phyloP scores from a whole-genome alignment of 169 alveolate genomes.

The Plasmodium coatneyi region DNA sequence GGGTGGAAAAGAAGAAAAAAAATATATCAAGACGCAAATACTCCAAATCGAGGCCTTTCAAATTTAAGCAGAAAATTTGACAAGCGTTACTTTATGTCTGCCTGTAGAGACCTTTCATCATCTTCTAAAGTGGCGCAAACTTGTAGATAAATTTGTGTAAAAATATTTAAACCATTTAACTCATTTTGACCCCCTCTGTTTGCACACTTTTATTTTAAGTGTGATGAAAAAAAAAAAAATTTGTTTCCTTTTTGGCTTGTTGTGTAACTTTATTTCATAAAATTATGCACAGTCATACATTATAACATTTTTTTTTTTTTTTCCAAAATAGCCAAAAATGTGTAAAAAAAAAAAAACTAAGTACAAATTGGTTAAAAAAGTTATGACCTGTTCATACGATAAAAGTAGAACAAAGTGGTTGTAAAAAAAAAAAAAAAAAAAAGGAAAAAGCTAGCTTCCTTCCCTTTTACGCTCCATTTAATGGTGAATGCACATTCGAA shows the following conservation, averaged over 20 bases:
- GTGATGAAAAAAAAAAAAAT: not conserved
- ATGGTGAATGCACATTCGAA: not conserved
- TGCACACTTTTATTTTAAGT: not conserved
- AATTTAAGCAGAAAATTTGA: conserved; percentile 28
- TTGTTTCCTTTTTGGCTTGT: not conserved
- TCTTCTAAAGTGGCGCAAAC: not conserved
- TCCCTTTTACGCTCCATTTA: not conserved
- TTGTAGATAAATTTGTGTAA: not conserved
- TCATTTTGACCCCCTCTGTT: not conserved
- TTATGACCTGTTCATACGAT: conserved; percentile 3
- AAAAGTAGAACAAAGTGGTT: conserved; percentile 2
- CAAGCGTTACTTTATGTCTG: not conserved
- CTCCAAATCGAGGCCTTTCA: conserved; percentile 67
- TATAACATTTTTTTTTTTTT: not conserved
- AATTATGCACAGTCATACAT: not conserved
- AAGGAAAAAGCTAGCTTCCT: conserved; percentile 15
- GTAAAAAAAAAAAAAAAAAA: conserved; percentile 4
- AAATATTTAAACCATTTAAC: not conserved
- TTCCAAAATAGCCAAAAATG: not conserved
- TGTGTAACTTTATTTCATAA: not conserved
- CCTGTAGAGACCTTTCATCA: not conserved
- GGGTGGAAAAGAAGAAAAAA: conserved; percentile 81
- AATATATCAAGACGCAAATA: conserved; percentile 66
- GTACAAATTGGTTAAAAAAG: not conserved
- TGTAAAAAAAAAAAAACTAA: not conserved